Evolutionary conservation across 768 basidiomycete genomes (phyloP).

Genomic region (Rhizopogon vesiculosus): DNA sequence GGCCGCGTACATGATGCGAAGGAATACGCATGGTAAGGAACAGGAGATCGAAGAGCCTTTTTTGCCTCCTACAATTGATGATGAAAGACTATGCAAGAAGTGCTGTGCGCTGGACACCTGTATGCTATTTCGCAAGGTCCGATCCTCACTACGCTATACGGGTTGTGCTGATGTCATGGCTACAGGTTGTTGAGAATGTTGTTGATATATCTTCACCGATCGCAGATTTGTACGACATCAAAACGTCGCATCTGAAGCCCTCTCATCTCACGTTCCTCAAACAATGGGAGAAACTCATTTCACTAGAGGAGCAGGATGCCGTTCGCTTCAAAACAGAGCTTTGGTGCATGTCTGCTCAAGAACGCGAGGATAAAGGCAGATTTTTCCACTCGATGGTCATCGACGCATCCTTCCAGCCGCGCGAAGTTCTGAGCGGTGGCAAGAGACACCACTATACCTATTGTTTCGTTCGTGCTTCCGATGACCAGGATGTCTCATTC

Average conservation of each 20-base stretch:
- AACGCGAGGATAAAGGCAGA: conserved; percentile 77
- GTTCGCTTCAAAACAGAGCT: conserved; percentile 83
- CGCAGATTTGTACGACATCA: conserved; percentile 64
- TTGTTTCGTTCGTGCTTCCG: conserved; percentile 47
- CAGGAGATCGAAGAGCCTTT: conserved; percentile 42
- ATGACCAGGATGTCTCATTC: conserved; percentile 32
- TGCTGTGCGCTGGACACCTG: conserved; percentile 86
- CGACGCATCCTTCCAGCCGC: conserved; percentile 35
- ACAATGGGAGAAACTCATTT: conserved; percentile 83
- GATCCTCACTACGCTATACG: conserved; percentile 6
- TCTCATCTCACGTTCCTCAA: conserved; percentile 76
- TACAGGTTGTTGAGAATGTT: conserved; percentile 66
- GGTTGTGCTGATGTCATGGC: not conserved
- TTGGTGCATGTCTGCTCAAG: conserved; percentile 83
- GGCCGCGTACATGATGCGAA: conserved; percentile 67
- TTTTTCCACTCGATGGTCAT: conserved; percentile 83
- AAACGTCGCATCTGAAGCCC: conserved; percentile 74
- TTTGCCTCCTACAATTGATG: conserved; percentile 85
- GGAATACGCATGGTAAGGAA: conserved; percentile 26
- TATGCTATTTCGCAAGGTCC: conserved; percentile 89
- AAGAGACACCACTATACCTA: conserved; percentile 82
- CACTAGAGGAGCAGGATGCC: conserved; percentile 84
- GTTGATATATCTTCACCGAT: conserved; percentile 49
- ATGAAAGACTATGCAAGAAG: conserved; percentile 67
- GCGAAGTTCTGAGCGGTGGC: conserved; percentile 23